These are phyloP conservation scores for Ramaria sp. DNA, from an alignment of 768 basidiomycete species.

Conservation along the genomic window DNA sequence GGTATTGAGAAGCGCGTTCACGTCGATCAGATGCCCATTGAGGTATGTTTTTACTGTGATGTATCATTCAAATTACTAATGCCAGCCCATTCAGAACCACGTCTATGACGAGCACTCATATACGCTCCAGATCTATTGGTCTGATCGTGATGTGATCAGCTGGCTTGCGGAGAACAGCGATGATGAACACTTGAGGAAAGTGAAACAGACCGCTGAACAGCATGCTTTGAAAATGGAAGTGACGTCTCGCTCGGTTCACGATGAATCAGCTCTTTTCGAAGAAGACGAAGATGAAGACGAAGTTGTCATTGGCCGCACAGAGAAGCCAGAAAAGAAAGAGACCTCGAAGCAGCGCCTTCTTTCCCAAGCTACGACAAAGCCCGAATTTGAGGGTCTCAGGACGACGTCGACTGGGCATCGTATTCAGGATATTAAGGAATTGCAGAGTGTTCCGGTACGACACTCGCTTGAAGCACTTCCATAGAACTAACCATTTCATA, in stretches of 20 bases:
- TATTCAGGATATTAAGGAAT: constrained; percentile 89
- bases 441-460: constrained; percentile 88
- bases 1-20: constrained; percentile 99
- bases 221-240: constrained; percentile 90
- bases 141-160: constrained; percentile 82
- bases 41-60: constrained; percentile 40
- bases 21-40: constrained; percentile 97
- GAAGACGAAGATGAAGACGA: constrained; percentile 82
- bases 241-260: constrained; percentile 71
- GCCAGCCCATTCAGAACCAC: constrained; percentile 55
- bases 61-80: constrained; percentile 9
- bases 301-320: constrained; percentile 60
- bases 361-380: constrained; percentile 66
- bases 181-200: constrained; percentile 91
- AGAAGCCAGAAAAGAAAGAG: constrained; percentile 35
- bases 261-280: constrained; percentile 82
- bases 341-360: constrained; percentile 68
- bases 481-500: constrained; percentile 18
- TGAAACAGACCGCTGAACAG: constrained; percentile 86
- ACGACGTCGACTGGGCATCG: constrained; percentile 69
- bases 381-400: constrained; percentile 77
- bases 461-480: too few relatives aligned
- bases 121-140: constrained; percentile 94
- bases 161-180: constrained; percentile 95
- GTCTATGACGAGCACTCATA: constrained; percentile 94